Conservation (phyloP, 306 rosid species). For the Cucumis hystrix region DNA sequence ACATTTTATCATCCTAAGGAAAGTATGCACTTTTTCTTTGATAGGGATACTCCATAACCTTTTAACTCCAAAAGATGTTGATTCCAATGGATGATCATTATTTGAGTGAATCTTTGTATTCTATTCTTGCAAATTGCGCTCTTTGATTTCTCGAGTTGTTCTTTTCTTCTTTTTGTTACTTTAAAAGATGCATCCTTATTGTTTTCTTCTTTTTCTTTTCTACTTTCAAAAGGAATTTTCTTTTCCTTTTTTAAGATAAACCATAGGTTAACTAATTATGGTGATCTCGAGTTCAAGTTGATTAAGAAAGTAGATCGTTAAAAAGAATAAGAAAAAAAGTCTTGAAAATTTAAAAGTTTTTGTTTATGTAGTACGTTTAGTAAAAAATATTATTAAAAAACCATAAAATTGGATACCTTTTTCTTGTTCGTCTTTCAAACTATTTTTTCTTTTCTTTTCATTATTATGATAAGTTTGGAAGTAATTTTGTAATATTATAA, state of each 20-base stretch:
- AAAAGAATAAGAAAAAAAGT: no score
- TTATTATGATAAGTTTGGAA: no score
- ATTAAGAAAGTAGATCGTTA: not conserved
- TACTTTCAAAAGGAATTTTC: no score
- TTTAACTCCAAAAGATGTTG: not conserved
- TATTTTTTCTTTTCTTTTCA: no score
- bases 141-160: not conserved
- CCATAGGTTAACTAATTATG: not conserved
- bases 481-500: no score
- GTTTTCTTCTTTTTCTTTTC: not conserved
- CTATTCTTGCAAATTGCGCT: not conserved
- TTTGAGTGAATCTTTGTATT: not conserved
- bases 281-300: not conserved
- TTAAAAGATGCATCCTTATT: not conserved
- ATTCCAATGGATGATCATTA: not conserved
- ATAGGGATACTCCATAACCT: not conserved
- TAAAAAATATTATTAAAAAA: no score
- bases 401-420: no score
- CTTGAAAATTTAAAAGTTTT: not conserved
- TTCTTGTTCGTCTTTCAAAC: no score
- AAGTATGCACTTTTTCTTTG: not conserved
- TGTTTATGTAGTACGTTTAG: not conserved
- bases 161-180: not conserved
- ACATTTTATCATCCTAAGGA: not conserved
- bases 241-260: not conserved